Evolutionary conservation across 148 eudicot genomes (phyloP).

Genomic region (Beta vulgaris): DNA sequence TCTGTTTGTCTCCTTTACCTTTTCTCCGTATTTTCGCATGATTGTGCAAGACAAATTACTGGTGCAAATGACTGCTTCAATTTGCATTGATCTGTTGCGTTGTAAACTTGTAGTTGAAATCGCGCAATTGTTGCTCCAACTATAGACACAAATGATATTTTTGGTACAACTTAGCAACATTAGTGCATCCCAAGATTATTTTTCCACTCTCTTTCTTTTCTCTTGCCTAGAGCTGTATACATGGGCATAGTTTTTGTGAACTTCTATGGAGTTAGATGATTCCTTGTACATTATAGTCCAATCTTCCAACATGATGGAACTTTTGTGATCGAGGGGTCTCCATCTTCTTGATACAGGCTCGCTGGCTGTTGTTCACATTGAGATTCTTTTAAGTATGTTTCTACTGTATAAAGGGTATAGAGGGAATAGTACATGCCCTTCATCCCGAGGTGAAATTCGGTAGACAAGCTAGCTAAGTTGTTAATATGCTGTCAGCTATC

Average conservation of each 20-base stretch:
- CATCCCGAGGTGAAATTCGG: not conserved
- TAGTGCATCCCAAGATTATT: not conserved
- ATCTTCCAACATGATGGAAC: not conserved
- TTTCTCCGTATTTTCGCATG: not conserved
- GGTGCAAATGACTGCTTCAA: too few relatives aligned
- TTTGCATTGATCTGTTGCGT: not conserved
- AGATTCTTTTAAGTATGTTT: too few relatives aligned
- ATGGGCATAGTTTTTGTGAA: not conserved
- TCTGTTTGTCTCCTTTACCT: not conserved
- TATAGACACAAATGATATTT: too few relatives aligned
- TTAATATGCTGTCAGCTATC: not conserved
- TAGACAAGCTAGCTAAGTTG: not conserved
- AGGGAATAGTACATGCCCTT: not conserved
- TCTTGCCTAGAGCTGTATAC: not conserved
- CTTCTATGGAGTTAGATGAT: not conserved
- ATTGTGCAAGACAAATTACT: not conserved
- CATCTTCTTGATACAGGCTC: not conserved
- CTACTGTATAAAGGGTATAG: not conserved
- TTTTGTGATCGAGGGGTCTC: not conserved
- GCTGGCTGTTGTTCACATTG: not conserved
- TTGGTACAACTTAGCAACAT: not conserved
- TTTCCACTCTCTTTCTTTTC: not conserved
- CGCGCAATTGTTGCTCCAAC: too few relatives aligned
- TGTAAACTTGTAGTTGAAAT: too few relatives aligned
- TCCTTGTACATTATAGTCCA: not conserved